Evolutionary conservation across 352 stramenopile species (phyloP).

Genomic region (Achlya hypogyna): DNA sequence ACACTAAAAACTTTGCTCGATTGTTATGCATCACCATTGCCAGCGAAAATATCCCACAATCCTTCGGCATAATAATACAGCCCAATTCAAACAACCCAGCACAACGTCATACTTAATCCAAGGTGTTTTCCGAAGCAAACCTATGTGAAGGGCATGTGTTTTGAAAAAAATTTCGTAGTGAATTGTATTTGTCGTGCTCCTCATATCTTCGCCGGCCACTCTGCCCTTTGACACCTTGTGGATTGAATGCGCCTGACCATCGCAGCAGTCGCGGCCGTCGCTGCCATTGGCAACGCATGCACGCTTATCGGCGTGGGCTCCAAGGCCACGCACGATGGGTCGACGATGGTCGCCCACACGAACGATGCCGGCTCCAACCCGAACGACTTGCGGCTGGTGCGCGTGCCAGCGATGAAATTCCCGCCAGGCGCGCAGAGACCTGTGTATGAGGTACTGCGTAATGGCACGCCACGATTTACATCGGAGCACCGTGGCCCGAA

Average conservation of each 20-base stretch:
- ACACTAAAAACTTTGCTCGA: no score
- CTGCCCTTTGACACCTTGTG: no score
- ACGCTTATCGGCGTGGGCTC: slow-evolving; percentile 81
- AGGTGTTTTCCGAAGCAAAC: no score
- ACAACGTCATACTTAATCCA: no score
- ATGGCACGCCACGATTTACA: slow-evolving; percentile 64
- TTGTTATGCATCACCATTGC: neutral
- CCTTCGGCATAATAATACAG: neutral
- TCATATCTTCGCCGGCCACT: no score
- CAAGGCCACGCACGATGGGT: slow-evolving; percentile 68
- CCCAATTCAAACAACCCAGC: no score
- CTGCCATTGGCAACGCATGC: slow-evolving; percentile 43
- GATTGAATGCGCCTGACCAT: neutral
- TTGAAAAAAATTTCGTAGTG: no score
- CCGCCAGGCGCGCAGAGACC: slow-evolving; percentile 28
- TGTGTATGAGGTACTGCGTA: slow-evolving; percentile 23
- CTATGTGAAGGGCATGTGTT: neutral
- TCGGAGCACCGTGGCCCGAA: slow-evolving; percentile 48
- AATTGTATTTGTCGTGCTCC: no score
- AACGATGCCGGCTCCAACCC: slow-evolving; percentile 61
- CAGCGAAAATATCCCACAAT: neutral
- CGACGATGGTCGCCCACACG: slow-evolving; percentile 84
- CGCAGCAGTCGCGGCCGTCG: neutral
- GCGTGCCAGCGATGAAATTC: slow-evolving; percentile 79
- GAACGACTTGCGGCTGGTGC: slow-evolving; percentile 85